Conservation (phyloP, 2,329 filamentous ascomycete species). For the Alternaria conjuncta region DNA sequence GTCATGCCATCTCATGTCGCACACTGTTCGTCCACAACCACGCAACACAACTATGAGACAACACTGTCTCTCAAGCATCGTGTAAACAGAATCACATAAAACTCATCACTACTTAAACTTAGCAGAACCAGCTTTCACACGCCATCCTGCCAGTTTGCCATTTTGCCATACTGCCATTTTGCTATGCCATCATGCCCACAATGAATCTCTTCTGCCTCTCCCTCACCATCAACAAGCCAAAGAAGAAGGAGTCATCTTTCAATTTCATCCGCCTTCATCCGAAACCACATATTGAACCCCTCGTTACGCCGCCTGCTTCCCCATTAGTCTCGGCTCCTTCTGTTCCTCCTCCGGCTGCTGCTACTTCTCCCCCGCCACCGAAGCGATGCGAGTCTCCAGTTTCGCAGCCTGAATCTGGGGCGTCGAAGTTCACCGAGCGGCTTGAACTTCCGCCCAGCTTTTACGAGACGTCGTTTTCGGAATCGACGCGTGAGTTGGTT, state of each 20-base stretch:
- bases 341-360: not conserved
- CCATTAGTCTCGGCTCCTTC: not conserved
- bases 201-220: not conserved
- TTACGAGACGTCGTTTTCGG: not conserved
- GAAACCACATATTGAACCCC: not conserved
- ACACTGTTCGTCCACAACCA: not conserved
- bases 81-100: not conserved
- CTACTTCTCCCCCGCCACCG: not conserved
- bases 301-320: not conserved
- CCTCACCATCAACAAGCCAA: not conserved
- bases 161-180: not conserved
- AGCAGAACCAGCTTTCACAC: not conserved
- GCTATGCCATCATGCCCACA: not conserved
- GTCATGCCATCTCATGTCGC: not conserved
- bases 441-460: not conserved
- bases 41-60: not conserved
- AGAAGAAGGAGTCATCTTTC: not conserved
- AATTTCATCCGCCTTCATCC: not conserved
- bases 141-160: not conserved
- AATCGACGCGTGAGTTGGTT: not conserved
- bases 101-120: not conserved
- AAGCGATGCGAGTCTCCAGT: not conserved
- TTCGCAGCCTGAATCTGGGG: rapidly evolving
- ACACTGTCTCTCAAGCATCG: not conserved
- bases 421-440: not conserved